Evolutionary conservation across 2,329 filamentous ascomycete species (phyloP).

Genomic region (Penicillium aurantiogriseum): DNA sequence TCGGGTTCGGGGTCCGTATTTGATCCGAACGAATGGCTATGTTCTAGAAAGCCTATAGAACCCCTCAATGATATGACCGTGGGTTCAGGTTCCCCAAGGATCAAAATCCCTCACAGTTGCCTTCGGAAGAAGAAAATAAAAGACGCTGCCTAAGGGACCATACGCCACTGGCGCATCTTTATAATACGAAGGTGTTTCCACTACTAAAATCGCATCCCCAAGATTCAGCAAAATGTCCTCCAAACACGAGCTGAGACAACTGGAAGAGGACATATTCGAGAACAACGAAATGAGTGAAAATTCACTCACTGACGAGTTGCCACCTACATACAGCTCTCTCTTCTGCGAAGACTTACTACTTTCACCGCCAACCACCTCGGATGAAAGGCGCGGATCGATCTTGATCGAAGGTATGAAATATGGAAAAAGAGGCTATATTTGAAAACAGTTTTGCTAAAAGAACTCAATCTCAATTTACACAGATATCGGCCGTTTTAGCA

Average conservation of each 20-base stretch:
- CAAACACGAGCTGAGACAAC: neutral
- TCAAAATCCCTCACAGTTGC: neutral
- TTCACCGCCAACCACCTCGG: neutral
- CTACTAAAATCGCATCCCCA: neutral
- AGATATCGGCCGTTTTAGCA: conserved; percentile 5
- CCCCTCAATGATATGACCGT: neutral
- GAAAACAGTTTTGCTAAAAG: neutral
- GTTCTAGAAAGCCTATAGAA: neutral
- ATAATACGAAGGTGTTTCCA: neutral
- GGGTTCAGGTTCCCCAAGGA: neutral
- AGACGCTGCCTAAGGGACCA: neutral
- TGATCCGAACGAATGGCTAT: neutral
- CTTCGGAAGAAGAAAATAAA: neutral
- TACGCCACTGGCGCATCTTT: neutral
- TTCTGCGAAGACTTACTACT: neutral
- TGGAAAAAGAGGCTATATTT: neutral
- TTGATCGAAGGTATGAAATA: neutral
- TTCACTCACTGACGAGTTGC: neutral
- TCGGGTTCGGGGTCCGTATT: neutral
- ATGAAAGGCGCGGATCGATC: neutral
- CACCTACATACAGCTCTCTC: neutral
- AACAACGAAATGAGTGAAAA: neutral
- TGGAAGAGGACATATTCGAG: neutral
- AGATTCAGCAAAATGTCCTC: neutral
- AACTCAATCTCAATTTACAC: neutral